Base-by-base conservation (phyloP, 2,329 filamentous ascomycete genomes). In the Phaeosphaeria sp. region DNA sequence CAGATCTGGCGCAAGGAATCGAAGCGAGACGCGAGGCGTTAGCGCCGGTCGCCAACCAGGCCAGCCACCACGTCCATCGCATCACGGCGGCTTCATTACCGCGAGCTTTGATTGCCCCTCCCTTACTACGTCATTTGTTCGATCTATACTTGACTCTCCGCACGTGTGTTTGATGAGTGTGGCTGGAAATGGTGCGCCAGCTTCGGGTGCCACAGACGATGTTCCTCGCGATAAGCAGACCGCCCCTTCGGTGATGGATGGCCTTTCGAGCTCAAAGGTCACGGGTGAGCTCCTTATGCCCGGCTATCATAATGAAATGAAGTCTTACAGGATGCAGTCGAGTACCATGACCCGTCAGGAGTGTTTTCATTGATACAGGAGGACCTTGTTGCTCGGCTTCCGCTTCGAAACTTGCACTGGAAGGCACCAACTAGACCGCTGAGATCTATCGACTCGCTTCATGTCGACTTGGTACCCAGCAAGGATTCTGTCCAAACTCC, bases 321-420 rank as follows among this genome's bases (percentile, higher is more conserved):
- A 56, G 33, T 53, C 71, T 75, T 58, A 75, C 62, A 54, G 46
- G 44, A 33, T 46, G 25, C 70, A 96, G 93, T 97, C 81, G 93
- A 98, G 83, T 99, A 97, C 81, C 92, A 91, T 81, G 95, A 99
- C 80, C 94, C 95, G 52, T 90, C 92, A 74, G 89, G 91, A 71
- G 86, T 98, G 63, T 98, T 94, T 79, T 88, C 91, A 58, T 85
- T 94, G 52, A 82, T 98, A 44, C 89, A 90, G 11, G 87, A 91
- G 2, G 88, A 93, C 56, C 83, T 99, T 56, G 83, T 90, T 42
- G 84, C 90, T 43, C 90, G 91, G 54, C 84, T 98, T 0, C 95
- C 95, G 33, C 84, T 99, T 39, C 90, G 89, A 63, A 96, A 98
- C 72, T 87, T 99, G 46, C 92, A 98, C 73, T 99, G 95, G 95